Percentiles rank a stretch among this genome's conserved stretches.
These are phyloP conservation scores for Umbelopsis sp. DNA, from an alignment of 371 early-diverging fungal genomes.

Conservation along the genomic window DNA sequence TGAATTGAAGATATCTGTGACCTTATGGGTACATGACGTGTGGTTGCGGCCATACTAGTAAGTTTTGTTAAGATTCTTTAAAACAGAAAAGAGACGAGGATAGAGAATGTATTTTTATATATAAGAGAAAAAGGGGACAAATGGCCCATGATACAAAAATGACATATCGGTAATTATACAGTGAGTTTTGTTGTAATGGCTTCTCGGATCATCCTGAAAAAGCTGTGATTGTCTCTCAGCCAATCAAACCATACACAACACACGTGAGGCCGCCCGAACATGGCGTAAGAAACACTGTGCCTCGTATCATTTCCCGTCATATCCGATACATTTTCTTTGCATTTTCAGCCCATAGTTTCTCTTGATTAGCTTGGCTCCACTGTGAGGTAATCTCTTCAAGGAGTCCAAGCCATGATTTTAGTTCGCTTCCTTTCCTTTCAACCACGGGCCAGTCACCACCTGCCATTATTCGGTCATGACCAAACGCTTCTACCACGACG, in stretches of 20 bases:
- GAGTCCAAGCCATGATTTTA: slow-evolving; percentile 3
- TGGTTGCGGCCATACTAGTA: neutral
- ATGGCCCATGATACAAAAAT: slow-evolving; percentile 1
- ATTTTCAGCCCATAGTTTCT: slow-evolving; percentile 9
- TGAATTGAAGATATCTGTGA: slow-evolving; percentile 7
- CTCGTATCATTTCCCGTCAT: neutral
- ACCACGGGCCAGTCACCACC: slow-evolving; percentile 51
- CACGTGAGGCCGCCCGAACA: slow-evolving; percentile 2
- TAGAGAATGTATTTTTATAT: neutral
- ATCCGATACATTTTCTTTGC: neutral
- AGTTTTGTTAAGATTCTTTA: no score
- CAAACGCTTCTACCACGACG: slow-evolving; percentile 39
- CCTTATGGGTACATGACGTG: neutral
- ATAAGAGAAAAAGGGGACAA: neutral
- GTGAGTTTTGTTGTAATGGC: neutral
- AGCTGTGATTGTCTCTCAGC: neutral
- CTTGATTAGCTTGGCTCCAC: slow-evolving; percentile 6
- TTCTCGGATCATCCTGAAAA: neutral
- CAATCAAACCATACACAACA: neutral
- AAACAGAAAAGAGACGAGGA: neutral
- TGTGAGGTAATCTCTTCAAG: slow-evolving; percentile 1
- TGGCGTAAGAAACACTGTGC: neutral
- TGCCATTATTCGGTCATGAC: slow-evolving; percentile 46
- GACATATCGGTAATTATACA: slow-evolving; percentile 1
- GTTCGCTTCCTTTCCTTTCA: neutral